These are phyloP conservation scores for Macrophomina phaseolina DNA, from an alignment of 2,329 filamentous ascomycete genomes.

Conservation along the genomic window DNA sequence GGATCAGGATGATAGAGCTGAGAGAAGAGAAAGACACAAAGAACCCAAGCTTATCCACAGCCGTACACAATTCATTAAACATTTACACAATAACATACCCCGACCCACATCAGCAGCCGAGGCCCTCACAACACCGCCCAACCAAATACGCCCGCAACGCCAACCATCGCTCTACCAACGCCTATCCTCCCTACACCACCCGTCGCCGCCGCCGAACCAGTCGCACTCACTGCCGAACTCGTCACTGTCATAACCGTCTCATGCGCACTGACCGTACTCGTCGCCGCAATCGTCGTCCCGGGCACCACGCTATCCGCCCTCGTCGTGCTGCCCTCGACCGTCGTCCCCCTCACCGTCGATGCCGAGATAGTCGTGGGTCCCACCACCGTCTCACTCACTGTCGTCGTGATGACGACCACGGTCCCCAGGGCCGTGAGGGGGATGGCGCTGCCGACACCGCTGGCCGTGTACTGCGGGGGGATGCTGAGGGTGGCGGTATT, in stretches of 20 bases:
- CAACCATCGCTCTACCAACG: background rate
- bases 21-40: background rate
- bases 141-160: background rate
- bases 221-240: background rate
- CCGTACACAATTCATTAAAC: conserved; percentile 7
- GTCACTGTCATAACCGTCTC: conserved; percentile 25
- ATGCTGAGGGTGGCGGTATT: conserved; percentile 53
- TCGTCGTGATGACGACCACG: conserved; percentile 43
- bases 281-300: conserved; percentile 34
- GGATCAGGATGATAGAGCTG: background rate
- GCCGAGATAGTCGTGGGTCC: conserved; percentile 35
- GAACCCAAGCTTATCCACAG: background rate
- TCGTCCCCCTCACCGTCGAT: conserved; percentile 34
- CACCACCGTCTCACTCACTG: conserved; percentile 30
- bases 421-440: conserved; percentile 51
- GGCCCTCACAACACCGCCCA: background rate
- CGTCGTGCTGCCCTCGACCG: conserved; percentile 31
- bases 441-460: conserved; percentile 54
- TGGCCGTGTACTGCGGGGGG: conserved; percentile 53
- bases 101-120: background rate
- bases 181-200: background rate
- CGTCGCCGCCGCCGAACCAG: conserved; percentile 24
- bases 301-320: conserved; percentile 26
- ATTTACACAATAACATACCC: background rate
- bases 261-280: conserved; percentile 36